Percentiles rank a stretch among this genome's conserved stretches.
These are phyloP conservation scores for Colletotrichum graminicola DNA, from an alignment of 2,329 filamentous ascomycete species.

Conservation along the genomic window DNA sequence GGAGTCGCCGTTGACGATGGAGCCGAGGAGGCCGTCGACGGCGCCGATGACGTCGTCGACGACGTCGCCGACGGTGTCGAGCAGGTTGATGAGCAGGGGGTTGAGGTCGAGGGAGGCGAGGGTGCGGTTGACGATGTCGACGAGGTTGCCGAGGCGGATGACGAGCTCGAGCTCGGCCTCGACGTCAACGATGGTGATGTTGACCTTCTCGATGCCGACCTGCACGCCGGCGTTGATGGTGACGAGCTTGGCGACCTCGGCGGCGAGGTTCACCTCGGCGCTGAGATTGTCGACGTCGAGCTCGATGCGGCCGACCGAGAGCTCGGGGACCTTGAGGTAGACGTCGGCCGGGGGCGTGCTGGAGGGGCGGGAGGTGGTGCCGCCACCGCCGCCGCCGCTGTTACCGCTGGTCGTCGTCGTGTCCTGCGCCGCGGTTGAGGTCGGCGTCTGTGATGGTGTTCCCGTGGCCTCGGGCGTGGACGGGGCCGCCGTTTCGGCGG, in stretches of 20 bases:
- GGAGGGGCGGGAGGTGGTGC: constrained; percentile 45
- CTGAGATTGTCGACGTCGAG: constrained; percentile 69
- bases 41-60: constrained; percentile 67
- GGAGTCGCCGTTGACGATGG: constrained; percentile 67
- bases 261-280: constrained; percentile 71
- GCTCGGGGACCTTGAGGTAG: constrained; percentile 67
- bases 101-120: constrained; percentile 71
- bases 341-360: constrained; percentile 65
- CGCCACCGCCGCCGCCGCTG: constrained; percentile 3
- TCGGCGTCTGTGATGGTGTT: constrained; percentile 29
- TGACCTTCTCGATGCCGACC: constrained; percentile 63
- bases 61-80: constrained; percentile 66
- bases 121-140: constrained; percentile 71
- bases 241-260: constrained; percentile 70
- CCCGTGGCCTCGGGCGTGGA: constrained; percentile 42
- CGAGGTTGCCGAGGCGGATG: constrained; percentile 70
- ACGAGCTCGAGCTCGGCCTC: constrained; percentile 70
- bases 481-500: constrained; percentile 31
- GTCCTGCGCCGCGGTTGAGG: constrained; percentile 40
- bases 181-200: constrained; percentile 72
- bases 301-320: constrained; percentile 71
- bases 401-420: constrained; percentile 43
- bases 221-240: constrained; percentile 67
- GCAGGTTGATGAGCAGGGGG: constrained; percentile 67
- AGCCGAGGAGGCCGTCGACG: constrained; percentile 70